These are phyloP conservation scores for Leishmania braziliensis DNA, from an alignment of 208 protist genomes.

Conservation along the genomic window DNA sequence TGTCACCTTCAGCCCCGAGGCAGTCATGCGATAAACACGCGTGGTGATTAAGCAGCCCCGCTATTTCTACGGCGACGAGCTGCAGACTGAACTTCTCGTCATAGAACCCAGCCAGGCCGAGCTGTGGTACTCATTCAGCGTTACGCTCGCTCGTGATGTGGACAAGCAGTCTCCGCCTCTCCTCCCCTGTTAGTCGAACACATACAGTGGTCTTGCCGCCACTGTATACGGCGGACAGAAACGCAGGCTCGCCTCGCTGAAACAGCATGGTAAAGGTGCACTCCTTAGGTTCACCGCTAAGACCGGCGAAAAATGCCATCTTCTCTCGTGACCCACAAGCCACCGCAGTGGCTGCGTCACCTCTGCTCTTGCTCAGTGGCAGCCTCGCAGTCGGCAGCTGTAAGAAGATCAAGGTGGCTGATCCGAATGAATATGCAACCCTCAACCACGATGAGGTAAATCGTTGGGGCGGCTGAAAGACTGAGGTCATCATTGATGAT, in stretches of 20 bases:
- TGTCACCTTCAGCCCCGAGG: slow-evolving; percentile 65
- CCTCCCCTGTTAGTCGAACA: slow-evolving; percentile 59
- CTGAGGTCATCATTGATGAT: slow-evolving; percentile 96
- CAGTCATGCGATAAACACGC: slow-evolving; percentile 86
- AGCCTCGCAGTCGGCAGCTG: slow-evolving; percentile 76
- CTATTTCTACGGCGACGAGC: slow-evolving; percentile 92
- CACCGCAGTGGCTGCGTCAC: slow-evolving; percentile 6
- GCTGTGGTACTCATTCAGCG: slow-evolving; percentile 56
- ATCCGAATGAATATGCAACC: slow-evolving; percentile 92
- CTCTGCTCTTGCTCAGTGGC: slow-evolving; percentile 45
- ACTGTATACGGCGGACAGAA: slow-evolving; percentile 35
- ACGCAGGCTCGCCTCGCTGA: slow-evolving; percentile 42
- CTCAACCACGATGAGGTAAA: slow-evolving; percentile 95
- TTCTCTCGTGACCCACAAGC: slow-evolving; percentile 38
- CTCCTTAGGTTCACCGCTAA: slow-evolving; percentile 68
- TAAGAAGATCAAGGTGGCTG: slow-evolving; percentile 97
- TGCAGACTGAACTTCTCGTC: slow-evolving; percentile 91
- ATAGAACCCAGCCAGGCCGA: slow-evolving; percentile 51
- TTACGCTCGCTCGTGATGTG: slow-evolving; percentile 68
- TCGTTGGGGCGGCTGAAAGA: slow-evolving; percentile 94
- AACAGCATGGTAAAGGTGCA: slow-evolving; percentile 62
- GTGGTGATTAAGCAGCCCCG: slow-evolving; percentile 88
- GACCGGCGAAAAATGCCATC: slow-evolving; percentile 69
- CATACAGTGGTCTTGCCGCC: slow-evolving; percentile 72
- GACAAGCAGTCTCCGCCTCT: slow-evolving; percentile 63